A percentile compares a stretch with the other conserved stretches of the same genome.
Evolutionary conservation across 257 asterid genomes (phyloP).

Genomic region (Fraxinus americana): DNA sequence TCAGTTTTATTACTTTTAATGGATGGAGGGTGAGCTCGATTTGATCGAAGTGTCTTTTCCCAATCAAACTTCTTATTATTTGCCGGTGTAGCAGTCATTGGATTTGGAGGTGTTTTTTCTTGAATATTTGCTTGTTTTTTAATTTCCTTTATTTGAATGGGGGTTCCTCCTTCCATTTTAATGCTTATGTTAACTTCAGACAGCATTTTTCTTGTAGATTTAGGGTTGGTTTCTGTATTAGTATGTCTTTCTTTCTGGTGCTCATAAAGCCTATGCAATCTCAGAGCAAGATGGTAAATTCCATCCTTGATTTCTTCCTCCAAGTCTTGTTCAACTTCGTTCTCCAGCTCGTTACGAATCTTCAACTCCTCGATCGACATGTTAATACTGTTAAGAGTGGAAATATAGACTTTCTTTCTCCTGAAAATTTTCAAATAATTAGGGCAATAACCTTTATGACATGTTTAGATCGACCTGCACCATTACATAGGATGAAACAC

Average conservation of each 20-base stretch:
- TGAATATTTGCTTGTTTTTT: constrained; percentile 42
- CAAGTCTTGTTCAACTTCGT: constrained; percentile 53
- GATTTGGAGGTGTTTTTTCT: not conserved
- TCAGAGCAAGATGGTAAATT: constrained; percentile 58
- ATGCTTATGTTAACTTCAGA: constrained; percentile 66
- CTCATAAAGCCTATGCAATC: constrained; percentile 57
- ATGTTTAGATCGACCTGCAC: not conserved
- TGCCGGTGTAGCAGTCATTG: not conserved
- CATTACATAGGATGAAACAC: no score
- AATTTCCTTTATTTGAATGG: constrained; percentile 59
- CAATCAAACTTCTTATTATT: constrained; percentile 47
- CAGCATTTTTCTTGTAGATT: constrained; percentile 19
- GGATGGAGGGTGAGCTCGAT: not conserved
- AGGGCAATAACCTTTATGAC: not conserved
- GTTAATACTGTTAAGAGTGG: not conserved
- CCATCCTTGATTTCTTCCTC: constrained; percentile 71
- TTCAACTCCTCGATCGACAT: constrained; percentile 56
- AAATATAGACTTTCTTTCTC: not conserved
- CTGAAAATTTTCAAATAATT: not conserved
- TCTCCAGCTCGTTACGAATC: constrained; percentile 57
- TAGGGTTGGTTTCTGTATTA: not conserved
- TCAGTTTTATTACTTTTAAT: not conserved
- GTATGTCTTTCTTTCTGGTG: constrained; percentile 43
- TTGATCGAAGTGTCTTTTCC: constrained; percentile 58
- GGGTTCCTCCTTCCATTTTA: constrained; percentile 61